Percentiles rank a stretch among this genome's conserved stretches.
These are phyloP conservation scores for Delphinella strobiligena DNA, from an alignment of 2,329 filamentous ascomycete genomes.

Conservation along the genomic window DNA sequence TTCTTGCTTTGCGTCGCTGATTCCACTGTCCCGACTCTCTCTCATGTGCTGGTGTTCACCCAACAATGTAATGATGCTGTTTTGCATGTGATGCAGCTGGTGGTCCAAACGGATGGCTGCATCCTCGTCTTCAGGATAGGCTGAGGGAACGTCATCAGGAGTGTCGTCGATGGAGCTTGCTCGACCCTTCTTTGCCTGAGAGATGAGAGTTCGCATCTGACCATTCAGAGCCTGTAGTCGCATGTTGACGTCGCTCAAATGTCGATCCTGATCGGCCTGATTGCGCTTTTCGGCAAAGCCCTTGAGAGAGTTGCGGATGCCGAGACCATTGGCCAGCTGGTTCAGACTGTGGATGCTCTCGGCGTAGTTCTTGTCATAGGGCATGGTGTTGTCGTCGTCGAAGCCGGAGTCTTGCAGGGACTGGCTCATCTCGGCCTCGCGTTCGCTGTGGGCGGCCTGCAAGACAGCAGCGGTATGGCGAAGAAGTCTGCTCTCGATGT, in stretches of 20 bases:
- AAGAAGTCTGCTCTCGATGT: constrained; percentile 63
- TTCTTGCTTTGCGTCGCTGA: constrained; percentile 11
- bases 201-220: constrained; percentile 16
- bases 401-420: background rate
- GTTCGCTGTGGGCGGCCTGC: constrained; percentile 72
- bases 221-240: constrained; percentile 20
- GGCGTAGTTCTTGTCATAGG: constrained; percentile 9
- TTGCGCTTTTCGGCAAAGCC: constrained; percentile 10
- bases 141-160: constrained; percentile 8
- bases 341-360: constrained; percentile 10
- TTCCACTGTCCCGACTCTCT: constrained; percentile 11
- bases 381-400: too few relatives aligned
- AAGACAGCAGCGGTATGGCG: constrained; percentile 89
- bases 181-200: constrained; percentile 6
- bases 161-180: constrained; percentile 5
- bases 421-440: constrained; percentile 1
- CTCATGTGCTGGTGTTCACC: constrained; percentile 9
- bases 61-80: constrained; percentile 8
- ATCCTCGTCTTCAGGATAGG: constrained; percentile 10
- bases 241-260: constrained; percentile 15
- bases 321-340: constrained; percentile 5
- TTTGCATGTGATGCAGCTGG: constrained; percentile 10
- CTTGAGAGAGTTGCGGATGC: constrained; percentile 6
- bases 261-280: background rate
- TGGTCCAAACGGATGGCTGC: constrained; percentile 8